Conservation (phyloP, 2,329 filamentous ascomycete genomes). For the Talaromyces marneffei region DNA sequence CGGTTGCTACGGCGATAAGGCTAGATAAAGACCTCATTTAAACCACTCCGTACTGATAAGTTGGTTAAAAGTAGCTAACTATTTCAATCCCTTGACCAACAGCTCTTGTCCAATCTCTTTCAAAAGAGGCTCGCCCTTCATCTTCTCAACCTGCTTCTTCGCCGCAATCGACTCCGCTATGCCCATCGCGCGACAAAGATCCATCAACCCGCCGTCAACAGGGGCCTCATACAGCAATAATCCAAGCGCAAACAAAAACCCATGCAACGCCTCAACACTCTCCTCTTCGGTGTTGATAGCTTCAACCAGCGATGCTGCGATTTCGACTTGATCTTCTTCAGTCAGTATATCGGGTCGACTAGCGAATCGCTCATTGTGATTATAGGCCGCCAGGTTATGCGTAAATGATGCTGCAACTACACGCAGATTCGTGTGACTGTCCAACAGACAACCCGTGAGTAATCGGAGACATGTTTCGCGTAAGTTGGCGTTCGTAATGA, state of each 20-base stretch:
- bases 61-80: too few relatives aligned
- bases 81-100: constrained; percentile 34
- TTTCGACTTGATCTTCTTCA: constrained; percentile 69
- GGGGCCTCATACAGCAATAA: constrained; percentile 67
- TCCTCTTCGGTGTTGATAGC: constrained; percentile 54
- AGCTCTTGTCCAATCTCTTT: constrained; percentile 44
- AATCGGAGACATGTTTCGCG: constrained; percentile 60
- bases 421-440: constrained; percentile 68
- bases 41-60: too few relatives aligned
- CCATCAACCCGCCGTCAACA: constrained; percentile 67
- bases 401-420: constrained; percentile 77
- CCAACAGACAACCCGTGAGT: constrained; percentile 71
- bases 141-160: constrained; percentile 49
- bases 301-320: constrained; percentile 75
- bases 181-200: constrained; percentile 73
- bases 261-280: constrained; percentile 64
- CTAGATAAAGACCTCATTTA: not conserved
- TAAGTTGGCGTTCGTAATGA: constrained; percentile 50
- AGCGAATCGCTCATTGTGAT: constrained; percentile 59
- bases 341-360: constrained; percentile 54
- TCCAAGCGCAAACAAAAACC: constrained; percentile 69
- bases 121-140: constrained; percentile 55
- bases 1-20: constrained; percentile 11
- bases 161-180: constrained; percentile 58
- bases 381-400: constrained; percentile 71